Percentiles rank a stretch among this genome's conserved stretches.
Evolutionary conservation across 495 filamentous ascomycete genomes (phyloP).

Genomic region (Tuber microsphaerosporum): DNA sequence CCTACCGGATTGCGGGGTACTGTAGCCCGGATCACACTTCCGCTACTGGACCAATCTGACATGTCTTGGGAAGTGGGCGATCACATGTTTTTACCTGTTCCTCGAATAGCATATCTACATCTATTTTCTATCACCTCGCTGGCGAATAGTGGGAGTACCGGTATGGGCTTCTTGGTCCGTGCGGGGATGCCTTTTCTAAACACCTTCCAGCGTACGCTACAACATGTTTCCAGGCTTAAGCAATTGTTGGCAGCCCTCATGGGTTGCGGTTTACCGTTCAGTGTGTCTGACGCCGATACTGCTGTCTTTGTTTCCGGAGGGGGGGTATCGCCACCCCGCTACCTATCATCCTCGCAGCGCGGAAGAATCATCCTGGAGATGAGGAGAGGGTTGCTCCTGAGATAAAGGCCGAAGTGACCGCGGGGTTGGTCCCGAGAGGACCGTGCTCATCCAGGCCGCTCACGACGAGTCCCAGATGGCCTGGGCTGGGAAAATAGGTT

Average conservation of each 20-base stretch:
- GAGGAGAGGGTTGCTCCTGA: constrained; percentile 11
- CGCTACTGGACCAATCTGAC: constrained; percentile 1
- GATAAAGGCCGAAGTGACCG: not conserved
- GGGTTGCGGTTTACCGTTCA: constrained; percentile 49
- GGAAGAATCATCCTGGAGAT: constrained; percentile 14
- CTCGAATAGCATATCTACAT: constrained; percentile 49
- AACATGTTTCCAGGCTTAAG: constrained; percentile 42
- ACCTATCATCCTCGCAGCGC: constrained; percentile 44
- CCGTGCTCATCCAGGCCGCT: too few species aligned
- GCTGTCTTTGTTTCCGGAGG: constrained; percentile 52
- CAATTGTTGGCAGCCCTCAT: constrained; percentile 53
- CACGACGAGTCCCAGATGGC: constrained; percentile 51
- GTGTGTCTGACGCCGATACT: constrained; percentile 45
- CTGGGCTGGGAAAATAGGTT: constrained; percentile 46
- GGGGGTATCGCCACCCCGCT: constrained; percentile 58
- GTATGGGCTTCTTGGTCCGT: constrained; percentile 52
- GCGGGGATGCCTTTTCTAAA: constrained; percentile 54
- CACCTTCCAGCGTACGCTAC: constrained; percentile 49
- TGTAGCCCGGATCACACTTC: constrained; percentile 45
- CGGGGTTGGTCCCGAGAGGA: constrained; percentile 36
- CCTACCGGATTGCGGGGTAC: constrained; percentile 50
- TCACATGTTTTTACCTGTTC: constrained; percentile 55
- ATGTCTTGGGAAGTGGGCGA: constrained; percentile 50
- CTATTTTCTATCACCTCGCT: constrained; percentile 58
- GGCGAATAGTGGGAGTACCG: constrained; percentile 31